Conservation (phyloP, 495 filamentous ascomycete genomes). For the Aspergillus campestris region DNA sequence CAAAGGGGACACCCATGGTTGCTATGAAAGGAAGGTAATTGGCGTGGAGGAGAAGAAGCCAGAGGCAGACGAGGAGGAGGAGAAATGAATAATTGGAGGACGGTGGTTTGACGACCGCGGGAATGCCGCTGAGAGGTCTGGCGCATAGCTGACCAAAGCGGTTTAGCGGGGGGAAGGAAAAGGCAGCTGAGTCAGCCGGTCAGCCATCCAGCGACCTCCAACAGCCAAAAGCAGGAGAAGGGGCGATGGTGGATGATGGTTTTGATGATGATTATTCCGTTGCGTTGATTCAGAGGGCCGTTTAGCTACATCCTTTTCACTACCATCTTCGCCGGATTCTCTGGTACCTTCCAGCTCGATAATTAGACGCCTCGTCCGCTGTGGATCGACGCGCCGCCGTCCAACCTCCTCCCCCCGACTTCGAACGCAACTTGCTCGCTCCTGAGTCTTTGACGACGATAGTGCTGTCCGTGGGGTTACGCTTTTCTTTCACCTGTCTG, state of each 20-base stretch:
- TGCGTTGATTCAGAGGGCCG: too few species aligned
- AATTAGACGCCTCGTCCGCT: too few species aligned
- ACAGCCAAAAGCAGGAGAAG: conserved; percentile 22
- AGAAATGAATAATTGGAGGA: conserved; percentile 10
- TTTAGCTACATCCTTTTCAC: too few species aligned
- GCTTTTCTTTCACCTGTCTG: too few species aligned
- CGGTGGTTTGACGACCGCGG: conserved; percentile 3
- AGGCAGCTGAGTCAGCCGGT: conserved; percentile 33
- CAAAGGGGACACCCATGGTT: conserved; percentile 92
- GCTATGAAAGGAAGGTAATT: not conserved
- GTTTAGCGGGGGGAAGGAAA: conserved; percentile 25
- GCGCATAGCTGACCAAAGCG: conserved; percentile 21
- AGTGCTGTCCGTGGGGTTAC: too few species aligned
- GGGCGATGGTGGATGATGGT: conserved; percentile 12
- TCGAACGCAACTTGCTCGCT: too few species aligned
- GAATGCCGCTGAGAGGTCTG: conserved; percentile 17
- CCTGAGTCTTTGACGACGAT: too few species aligned
- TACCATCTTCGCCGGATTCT: too few species aligned
- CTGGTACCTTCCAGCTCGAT: too few species aligned
- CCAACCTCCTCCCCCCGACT: too few species aligned
- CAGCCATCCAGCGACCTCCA: conserved; percentile 29
- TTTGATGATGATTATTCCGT: too few species aligned
- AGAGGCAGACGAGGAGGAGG: conserved; percentile 6
- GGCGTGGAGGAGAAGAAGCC: conserved; percentile 1
- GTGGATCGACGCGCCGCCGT: too few species aligned